Conservation (phyloP, 2,329 filamentous ascomycete species). For the Colletotrichum sp. region DNA sequence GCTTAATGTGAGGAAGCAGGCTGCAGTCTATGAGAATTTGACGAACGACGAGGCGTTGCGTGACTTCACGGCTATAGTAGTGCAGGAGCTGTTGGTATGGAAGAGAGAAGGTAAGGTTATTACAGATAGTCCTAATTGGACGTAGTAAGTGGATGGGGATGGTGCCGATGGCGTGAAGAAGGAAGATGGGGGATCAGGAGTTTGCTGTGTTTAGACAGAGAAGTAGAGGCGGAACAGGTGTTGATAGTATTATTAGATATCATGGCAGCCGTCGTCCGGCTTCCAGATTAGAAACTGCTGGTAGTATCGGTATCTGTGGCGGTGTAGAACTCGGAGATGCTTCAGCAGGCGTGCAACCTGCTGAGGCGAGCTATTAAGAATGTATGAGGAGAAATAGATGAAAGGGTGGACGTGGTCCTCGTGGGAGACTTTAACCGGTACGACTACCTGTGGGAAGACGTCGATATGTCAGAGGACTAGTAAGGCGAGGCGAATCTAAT, state of each 20-base stretch:
- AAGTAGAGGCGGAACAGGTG: neutral
- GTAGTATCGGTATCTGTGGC: neutral
- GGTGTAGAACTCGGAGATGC: neutral
- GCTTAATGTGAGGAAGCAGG: constrained; percentile 22
- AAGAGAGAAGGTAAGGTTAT: constrained; percentile 16
- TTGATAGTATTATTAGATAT: neutral
- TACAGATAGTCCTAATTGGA: constrained; percentile 22
- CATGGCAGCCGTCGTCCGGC: neutral
- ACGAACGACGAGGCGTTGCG: constrained; percentile 23
- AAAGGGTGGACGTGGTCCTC: constrained; percentile 3
- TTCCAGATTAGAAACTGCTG: neutral
- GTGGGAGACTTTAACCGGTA: constrained; percentile 24
- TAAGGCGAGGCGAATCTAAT: constrained; percentile 40
- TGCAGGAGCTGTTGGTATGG: constrained; percentile 21
- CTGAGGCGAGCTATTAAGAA: neutral
- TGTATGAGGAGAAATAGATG: neutral
- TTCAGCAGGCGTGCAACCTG: neutral
- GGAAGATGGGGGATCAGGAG: constrained; percentile 1
- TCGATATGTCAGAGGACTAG: constrained; percentile 20
- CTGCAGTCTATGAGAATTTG: constrained; percentile 20
- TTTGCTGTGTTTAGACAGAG: neutral
- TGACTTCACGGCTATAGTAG: constrained; percentile 17
- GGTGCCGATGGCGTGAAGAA: neutral
- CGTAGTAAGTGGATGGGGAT: constrained; percentile 22
- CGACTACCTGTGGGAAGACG: constrained; percentile 24